Conservation (phyloP, 1,284 basidiomycete genomes). For the Tausonia pullulans region DNA sequence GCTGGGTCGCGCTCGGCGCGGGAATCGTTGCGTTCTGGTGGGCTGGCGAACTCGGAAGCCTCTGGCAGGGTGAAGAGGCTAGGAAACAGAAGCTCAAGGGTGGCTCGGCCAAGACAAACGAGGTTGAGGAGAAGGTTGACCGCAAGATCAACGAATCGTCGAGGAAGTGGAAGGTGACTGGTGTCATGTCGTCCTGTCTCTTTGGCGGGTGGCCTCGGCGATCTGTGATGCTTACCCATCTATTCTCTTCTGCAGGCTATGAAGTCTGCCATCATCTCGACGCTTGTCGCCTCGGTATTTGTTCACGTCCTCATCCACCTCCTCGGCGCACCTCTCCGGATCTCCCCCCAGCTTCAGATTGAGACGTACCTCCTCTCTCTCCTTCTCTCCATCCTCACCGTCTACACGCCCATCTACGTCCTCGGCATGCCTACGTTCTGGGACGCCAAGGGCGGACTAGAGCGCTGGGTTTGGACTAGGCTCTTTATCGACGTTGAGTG, state of each 20-base stretch:
- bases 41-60: conserved; percentile 51
- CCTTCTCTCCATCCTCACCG: conserved; percentile 53
- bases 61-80: conserved; percentile 33
- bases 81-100: conserved; percentile 4
- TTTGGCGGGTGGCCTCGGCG: not conserved
- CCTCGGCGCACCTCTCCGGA: conserved; percentile 59
- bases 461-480: conserved; percentile 48
- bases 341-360: conserved; percentile 23
- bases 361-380: conserved; percentile 56
- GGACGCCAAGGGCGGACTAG: conserved; percentile 16
- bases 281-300: conserved; percentile 42
- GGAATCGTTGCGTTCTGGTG: conserved; percentile 57
- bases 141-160: conserved; percentile 25
- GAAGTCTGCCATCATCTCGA: conserved; percentile 47
- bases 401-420: conserved; percentile 56
- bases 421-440: conserved; percentile 49
- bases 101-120: conserved; percentile 21
- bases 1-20: conserved; percentile 50
- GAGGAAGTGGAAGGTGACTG: conserved; percentile 14
- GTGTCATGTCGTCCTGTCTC: not conserved
- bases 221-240: not conserved
- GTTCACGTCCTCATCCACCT: conserved; percentile 47
- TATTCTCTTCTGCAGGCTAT: conserved; percentile 5
- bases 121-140: conserved; percentile 27
- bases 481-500: conserved; percentile 69